Percentiles rank a stretch among this genome's conserved stretches.
phyloP scores from a whole-genome alignment of 805 yeast species.

The Zygosaccharomyces pseudorouxii region DNA sequence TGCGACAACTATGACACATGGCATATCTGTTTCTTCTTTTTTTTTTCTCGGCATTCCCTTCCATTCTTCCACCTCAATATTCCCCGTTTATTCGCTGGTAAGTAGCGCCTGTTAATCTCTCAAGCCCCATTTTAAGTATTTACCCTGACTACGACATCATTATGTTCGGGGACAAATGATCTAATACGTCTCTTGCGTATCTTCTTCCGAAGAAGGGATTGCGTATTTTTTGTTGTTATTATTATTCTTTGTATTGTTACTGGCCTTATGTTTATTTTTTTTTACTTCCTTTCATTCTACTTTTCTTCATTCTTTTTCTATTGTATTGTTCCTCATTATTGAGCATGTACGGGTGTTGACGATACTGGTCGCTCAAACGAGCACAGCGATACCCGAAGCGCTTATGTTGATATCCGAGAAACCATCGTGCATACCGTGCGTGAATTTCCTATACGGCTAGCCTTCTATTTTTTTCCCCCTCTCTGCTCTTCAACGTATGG shows the following conservation, averaged over 20 bases:
- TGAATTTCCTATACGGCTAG: neutral
- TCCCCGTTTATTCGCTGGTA: neutral
- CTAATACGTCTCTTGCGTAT: too few species aligned
- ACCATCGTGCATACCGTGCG: neutral
- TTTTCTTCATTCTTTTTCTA: neutral
- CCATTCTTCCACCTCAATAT: neutral
- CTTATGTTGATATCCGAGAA: neutral
- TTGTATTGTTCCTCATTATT: neutral
- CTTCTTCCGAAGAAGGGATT: neutral
- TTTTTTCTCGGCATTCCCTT: neutral
- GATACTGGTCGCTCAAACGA: neutral
- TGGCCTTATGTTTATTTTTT: neutral
- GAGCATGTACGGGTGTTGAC: slow-evolving; percentile 1
- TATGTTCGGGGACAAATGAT: too few species aligned
- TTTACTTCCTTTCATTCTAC: neutral
- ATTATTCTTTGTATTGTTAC: neutral
- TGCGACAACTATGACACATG: neutral
- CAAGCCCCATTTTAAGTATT: too few species aligned
- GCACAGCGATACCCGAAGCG: neutral
- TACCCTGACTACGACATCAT: too few species aligned
- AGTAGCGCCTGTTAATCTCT: too few species aligned
- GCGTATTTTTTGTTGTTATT: neutral
- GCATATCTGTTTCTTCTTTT: neutral
- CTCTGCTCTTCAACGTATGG: neutral
- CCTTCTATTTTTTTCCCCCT: too few species aligned